These are phyloP conservation scores for Penicilliopsis zonata DNA, from an alignment of 495 filamentous ascomycete species.

Conservation along the genomic window DNA sequence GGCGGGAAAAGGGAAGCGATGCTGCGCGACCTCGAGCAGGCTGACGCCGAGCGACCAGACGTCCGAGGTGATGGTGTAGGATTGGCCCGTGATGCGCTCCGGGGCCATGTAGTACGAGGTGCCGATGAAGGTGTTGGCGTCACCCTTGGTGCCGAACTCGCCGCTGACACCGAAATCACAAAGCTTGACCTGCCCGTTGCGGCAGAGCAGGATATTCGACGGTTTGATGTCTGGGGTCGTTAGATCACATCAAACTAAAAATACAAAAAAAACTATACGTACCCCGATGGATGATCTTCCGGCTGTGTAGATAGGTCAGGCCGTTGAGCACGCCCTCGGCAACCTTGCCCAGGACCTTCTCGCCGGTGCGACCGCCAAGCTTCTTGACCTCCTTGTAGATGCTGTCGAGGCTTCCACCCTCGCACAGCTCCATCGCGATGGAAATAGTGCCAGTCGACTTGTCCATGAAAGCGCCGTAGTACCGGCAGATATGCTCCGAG, in stretches of 20 bases:
- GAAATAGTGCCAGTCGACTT: slow-evolving; percentile 87
- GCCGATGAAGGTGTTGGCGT: slow-evolving; percentile 97
- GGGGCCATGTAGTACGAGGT: slow-evolving; percentile 99
- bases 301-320: slow-evolving; percentile 87
- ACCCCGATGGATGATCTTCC: slow-evolving; percentile 93
- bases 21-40: slow-evolving; percentile 91
- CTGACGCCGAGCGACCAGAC: slow-evolving; percentile 97
- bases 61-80: slow-evolving; percentile 95
- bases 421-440: slow-evolving; percentile 98
- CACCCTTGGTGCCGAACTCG: slow-evolving; percentile 95
- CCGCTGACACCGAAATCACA: slow-evolving; percentile 97
- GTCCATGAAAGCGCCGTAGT: slow-evolving; percentile 94
- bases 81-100: slow-evolving; percentile 92
- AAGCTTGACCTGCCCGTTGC: slow-evolving; percentile 87
- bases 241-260: slow-evolving; percentile 4
- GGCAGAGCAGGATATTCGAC: slow-evolving; percentile 89
- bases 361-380: slow-evolving; percentile 85
- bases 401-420: slow-evolving; percentile 87
- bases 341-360: slow-evolving; percentile 97
- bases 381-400: slow-evolving; percentile 96
- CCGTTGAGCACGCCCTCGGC: slow-evolving; percentile 92
- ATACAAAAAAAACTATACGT: slow-evolving; percentile 4
- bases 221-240: slow-evolving; percentile 73
- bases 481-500: slow-evolving; percentile 87
- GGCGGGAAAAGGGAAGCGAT: slow-evolving; percentile 94